phyloP scores from a whole-genome alignment of 2,329 filamentous ascomycete species.

The Fusarium sublunatum region DNA sequence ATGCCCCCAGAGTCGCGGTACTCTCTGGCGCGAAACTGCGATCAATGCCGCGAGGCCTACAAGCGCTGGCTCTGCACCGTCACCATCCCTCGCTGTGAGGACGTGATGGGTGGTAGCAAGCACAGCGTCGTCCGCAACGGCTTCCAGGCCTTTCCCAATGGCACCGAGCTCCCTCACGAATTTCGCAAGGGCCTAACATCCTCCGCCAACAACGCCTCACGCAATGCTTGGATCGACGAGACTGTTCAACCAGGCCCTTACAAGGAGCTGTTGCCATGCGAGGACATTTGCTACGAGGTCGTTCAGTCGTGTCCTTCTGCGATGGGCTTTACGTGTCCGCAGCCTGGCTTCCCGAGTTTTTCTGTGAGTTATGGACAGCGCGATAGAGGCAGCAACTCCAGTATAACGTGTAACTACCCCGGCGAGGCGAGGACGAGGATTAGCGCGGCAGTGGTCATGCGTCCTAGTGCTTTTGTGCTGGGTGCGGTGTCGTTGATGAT shows the following conservation, averaged over 20 bases:
- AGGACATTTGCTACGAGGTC: constrained; percentile 86
- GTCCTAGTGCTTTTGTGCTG: constrained; percentile 35
- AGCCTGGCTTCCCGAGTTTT: constrained; percentile 49
- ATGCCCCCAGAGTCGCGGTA: constrained; percentile 78
- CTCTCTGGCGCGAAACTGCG: constrained; percentile 81
- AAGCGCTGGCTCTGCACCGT: constrained; percentile 96
- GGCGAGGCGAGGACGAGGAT: constrained; percentile 51
- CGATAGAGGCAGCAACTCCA: constrained; percentile 30
- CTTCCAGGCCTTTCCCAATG: constrained; percentile 76
- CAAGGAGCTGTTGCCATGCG: constrained; percentile 90
- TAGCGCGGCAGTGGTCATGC: constrained; percentile 25
- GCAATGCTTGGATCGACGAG: constrained; percentile 79
- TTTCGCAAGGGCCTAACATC: constrained; percentile 39
- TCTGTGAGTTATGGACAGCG: constrained; percentile 52
- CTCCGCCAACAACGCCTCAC: constrained; percentile 59
- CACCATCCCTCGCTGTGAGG: constrained; percentile 90
- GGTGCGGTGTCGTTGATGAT: constrained; percentile 29
- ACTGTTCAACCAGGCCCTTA: constrained; percentile 85
- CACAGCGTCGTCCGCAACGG: constrained; percentile 72
- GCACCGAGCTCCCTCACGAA: constrained; percentile 61
- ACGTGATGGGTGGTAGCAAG: constrained; percentile 70
- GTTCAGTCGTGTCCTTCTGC: constrained; percentile 85
- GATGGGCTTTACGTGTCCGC: constrained; percentile 81
- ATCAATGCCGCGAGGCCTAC: constrained; percentile 82
- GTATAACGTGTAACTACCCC: constrained; percentile 54